Evolutionary conservation across 208 protist genomes (phyloP).

Genomic region (Leishmania arabica): DNA sequence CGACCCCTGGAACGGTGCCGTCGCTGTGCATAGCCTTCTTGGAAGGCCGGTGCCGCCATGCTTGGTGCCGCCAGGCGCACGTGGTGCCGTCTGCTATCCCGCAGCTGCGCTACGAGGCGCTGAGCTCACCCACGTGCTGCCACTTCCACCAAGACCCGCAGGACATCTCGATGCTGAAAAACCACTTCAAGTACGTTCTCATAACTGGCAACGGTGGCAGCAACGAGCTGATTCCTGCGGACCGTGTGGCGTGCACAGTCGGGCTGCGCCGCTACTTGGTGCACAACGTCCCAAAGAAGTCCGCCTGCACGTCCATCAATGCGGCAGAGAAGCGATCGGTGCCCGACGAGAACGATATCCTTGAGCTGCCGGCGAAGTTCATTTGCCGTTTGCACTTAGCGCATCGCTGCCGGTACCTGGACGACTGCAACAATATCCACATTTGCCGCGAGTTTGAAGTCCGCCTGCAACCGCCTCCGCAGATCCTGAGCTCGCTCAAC

Average conservation of each 20-base stretch:
- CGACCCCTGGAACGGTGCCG: slow-evolving; percentile 75
- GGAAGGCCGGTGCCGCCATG: slow-evolving; percentile 85
- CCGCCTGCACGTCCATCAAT: slow-evolving; percentile 5
- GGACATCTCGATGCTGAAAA: slow-evolving; percentile 68
- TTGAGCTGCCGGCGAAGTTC: slow-evolving; percentile 81
- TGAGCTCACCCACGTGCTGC: slow-evolving; percentile 87
- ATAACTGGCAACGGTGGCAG: slow-evolving; percentile 63
- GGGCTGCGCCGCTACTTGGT: slow-evolving; percentile 84
- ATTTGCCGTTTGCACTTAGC: slow-evolving; percentile 88
- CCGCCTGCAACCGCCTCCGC: slow-evolving; percentile 72
- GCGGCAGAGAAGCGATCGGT: slow-evolving; percentile 24
- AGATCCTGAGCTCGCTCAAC: slow-evolving; percentile 56
- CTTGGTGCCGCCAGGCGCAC: slow-evolving; percentile 90
- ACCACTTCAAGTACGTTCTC: slow-evolving; percentile 67
- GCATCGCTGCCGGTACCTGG: slow-evolving; percentile 88
- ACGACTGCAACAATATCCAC: slow-evolving; percentile 94
- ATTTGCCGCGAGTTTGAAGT: slow-evolving; percentile 88
- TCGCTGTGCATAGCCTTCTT: slow-evolving; percentile 88
- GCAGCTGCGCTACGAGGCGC: slow-evolving; percentile 83
- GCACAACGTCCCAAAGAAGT: slow-evolving; percentile 56
- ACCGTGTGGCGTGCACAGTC: slow-evolving; percentile 80
- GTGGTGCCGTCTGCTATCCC: slow-evolving; percentile 70
- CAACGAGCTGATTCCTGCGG: slow-evolving; percentile 74
- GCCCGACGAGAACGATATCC: slow-evolving; percentile 32
- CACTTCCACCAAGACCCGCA: slow-evolving; percentile 81